Evolutionary conservation across 345 rosid genomes (phyloP), one percentile per base, ranked within the genome.

Genomic region (Rhodamnia argentea): DNA sequence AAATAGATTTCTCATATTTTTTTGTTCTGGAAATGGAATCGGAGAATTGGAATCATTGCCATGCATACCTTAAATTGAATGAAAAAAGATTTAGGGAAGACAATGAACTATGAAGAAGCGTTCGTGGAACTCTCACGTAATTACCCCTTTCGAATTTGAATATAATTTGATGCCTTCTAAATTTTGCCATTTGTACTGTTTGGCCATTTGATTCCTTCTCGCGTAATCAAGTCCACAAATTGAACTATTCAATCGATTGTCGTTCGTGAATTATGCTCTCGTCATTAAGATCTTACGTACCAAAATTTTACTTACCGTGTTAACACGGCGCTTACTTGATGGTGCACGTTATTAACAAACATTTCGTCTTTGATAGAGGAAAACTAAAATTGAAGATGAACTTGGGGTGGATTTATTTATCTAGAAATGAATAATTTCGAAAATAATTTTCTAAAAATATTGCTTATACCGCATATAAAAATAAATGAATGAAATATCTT

Each of bases 181-280:
- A 20, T 16, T 32, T 64, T 64, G 13, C 18, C 10, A 23, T 8
- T 16, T 15, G 76, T 32, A 8, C 5, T 0, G 6, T 64, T 64
- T 32, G 0, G 1, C 24, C 44, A 16, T 32, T 32, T 16, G 44
- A 64, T 32, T 64, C 44, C 44, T 64, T 64, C 76, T 64, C 3
- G 0, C 5, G 44, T 7, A 64, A 64, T 32, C 0, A 0, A 10
- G 44, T 8, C 23, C 13, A 2, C 40, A 8, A 16, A 64, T 15
- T 8, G 24, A 0, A 8, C 18, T 4, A 64, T 32, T 22, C 24
- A 0, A 32, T 32, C 7, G 23, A 32, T 16, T 29, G 44, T 6
- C 0, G 44, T 40, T 64, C 44, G 2, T 0, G 0, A 29, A 62
- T 29, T 2, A 0, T 1, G 42, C 1, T 62, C 22, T 0, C 10